Evolutionary conservation across 257 asterid genomes (phyloP).

Genomic region (Capsicum baccatum): DNA sequence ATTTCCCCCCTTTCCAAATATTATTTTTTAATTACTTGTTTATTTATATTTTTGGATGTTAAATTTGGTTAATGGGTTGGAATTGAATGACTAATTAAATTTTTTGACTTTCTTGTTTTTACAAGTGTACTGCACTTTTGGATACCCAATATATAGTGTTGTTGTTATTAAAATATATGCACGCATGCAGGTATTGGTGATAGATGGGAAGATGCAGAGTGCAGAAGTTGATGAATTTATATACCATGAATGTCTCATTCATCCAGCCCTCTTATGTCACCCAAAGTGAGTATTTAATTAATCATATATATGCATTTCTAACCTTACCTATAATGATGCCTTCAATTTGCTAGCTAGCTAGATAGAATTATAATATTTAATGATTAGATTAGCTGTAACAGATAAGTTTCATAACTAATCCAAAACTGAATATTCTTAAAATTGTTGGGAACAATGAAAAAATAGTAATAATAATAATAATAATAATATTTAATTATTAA

Average conservation of each 20-base stretch:
- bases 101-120: not conserved
- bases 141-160: slow-evolving; percentile 53
- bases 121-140: slow-evolving; percentile 81
- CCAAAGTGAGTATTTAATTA: slow-evolving; percentile 58
- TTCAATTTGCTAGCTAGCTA: not conserved
- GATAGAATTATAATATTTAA: not conserved
- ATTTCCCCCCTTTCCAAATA: not conserved
- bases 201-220: slow-evolving; percentile 99
- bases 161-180: slow-evolving; percentile 25
- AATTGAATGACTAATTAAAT: not conserved
- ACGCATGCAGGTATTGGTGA: slow-evolving; percentile 73
- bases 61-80: not conserved
- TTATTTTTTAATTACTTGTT: not conserved
- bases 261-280: slow-evolving; percentile 92
- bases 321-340: not conserved
- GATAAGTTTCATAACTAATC: not conserved
- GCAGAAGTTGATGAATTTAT: slow-evolving; percentile 97
- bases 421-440: not conserved
- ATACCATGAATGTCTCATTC: slow-evolving; percentile 94
- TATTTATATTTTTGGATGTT: not conserved
- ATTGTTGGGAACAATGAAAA: not conserved
- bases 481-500: not conserved
- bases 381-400: slow-evolving; percentile 4
- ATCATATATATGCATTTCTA: not conserved
- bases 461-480: too few relatives aligned